Evolutionary conservation across 2,329 filamentous ascomycete genomes (phyloP).

Genomic region (Thermomyces lanuginosus): DNA sequence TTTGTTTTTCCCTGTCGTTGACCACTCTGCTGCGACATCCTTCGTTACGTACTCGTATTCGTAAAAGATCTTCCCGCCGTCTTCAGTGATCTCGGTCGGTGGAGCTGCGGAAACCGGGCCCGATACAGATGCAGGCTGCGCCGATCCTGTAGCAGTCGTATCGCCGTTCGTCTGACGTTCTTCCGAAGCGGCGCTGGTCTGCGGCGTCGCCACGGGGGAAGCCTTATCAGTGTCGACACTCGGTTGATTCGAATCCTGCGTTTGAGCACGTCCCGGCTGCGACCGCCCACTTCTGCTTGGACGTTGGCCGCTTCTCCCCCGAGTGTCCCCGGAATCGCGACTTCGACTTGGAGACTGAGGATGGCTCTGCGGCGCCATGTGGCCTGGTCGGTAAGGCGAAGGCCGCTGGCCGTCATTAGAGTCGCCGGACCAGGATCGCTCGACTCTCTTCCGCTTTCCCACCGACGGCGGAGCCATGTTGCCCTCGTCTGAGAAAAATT

Average conservation of each 20-base stretch:
- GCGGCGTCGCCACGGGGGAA: conserved; percentile 15
- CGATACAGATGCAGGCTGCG: conserved; percentile 9
- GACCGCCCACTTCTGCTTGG: conserved; percentile 24
- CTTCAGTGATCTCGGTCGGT: conserved; percentile 4
- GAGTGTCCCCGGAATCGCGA: conserved; percentile 22
- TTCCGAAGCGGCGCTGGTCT: conserved; percentile 16
- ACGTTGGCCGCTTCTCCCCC: conserved; percentile 23
- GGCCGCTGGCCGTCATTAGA: conserved; percentile 25
- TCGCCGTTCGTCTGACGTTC: conserved; percentile 15
- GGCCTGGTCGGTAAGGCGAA: conserved; percentile 32
- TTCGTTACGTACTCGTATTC: conserved; percentile 64
- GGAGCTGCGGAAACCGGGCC: conserved; percentile 11
- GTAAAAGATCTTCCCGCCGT: conserved; percentile 31
- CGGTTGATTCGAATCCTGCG: conserved; percentile 17
- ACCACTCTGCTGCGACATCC: conserved; percentile 51
- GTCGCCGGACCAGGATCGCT: conserved; percentile 30
- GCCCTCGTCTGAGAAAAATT: conserved; percentile 12
- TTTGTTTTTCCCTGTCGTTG: conserved; percentile 46
- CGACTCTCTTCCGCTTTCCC: conserved; percentile 41
- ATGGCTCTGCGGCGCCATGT: conserved; percentile 35
- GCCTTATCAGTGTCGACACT: conserved; percentile 18
- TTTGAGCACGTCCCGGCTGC: conserved; percentile 19
- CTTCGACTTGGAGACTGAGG: conserved; percentile 18
- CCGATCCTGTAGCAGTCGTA: too few relatives aligned
- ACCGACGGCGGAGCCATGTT: conserved; percentile 35